Evolutionary conservation across 441 rosid genomes (phyloP).

Genomic region (Macaranga tanarius): DNA sequence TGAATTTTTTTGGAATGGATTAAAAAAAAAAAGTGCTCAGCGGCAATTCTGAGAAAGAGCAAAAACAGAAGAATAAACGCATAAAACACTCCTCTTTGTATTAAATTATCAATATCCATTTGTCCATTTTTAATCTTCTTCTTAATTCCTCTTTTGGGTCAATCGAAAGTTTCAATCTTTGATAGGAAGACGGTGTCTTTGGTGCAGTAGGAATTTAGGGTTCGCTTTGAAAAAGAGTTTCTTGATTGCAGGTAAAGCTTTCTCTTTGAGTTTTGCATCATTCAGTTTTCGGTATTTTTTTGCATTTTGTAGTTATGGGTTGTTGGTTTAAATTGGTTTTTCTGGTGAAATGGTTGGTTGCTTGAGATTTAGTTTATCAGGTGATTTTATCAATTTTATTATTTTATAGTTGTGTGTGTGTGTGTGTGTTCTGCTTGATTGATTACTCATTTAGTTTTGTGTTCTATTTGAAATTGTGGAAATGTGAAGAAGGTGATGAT

Average conservation of each 20-base stretch:
- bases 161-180: background rate
- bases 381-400: background rate
- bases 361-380: conserved; percentile 1
- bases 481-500: conserved; percentile 41
- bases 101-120: background rate
- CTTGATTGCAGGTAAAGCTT: conserved; percentile 13
- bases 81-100: background rate
- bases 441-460: background rate
- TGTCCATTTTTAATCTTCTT: background rate
- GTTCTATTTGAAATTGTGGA: conserved; percentile 1
- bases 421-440: background rate
- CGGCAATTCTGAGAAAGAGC: conserved; percentile 34
- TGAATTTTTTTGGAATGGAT: conserved; percentile 31
- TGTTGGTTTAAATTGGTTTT: background rate
- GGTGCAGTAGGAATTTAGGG: conserved; percentile 1
- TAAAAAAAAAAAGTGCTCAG: conserved; percentile 16
- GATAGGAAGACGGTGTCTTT: conserved; percentile 5
- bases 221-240: background rate
- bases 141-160: background rate
- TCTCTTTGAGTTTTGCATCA: background rate
- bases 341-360: background rate
- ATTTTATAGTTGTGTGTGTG: background rate
- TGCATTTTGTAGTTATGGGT: background rate
- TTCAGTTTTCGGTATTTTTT: background rate
- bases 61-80: background rate